These are phyloP conservation scores for Talaromyces atroroseus DNA, from an alignment of 2,329 filamentous ascomycete species.

Conservation along the genomic window DNA sequence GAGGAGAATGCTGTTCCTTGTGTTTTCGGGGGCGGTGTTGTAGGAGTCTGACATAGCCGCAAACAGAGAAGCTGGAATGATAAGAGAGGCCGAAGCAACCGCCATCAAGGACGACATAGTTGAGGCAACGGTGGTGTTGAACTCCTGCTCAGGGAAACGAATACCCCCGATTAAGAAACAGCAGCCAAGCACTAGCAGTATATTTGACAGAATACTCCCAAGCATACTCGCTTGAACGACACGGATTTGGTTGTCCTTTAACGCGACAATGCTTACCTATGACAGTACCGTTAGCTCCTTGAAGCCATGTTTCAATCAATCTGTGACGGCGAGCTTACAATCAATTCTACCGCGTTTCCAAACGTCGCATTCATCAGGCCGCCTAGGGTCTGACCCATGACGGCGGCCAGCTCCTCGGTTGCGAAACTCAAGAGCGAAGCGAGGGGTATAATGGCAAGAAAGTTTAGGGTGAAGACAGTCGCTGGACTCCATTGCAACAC, in stretches of 20 bases:
- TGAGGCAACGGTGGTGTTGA: conserved; percentile 47
- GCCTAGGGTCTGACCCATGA: conserved; percentile 57
- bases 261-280: conserved; percentile 85
- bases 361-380: conserved; percentile 62
- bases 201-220: conserved; percentile 89
- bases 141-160: conserved; percentile 61
- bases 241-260: conserved; percentile 78
- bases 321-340: conserved; percentile 52
- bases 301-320: not conserved
- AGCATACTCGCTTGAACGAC: conserved; percentile 99
- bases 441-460: conserved; percentile 59
- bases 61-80: conserved; percentile 72
- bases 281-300: conserved; percentile 26
- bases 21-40: conserved; percentile 27
- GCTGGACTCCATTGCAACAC: conserved; percentile 53
- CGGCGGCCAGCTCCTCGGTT: conserved; percentile 57
- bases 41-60: conserved; percentile 50
- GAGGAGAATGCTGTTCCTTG: conserved; percentile 56
- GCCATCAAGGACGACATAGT: conserved; percentile 65
- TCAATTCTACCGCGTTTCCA: conserved; percentile 61
- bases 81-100: conserved; percentile 68
- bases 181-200: conserved; percentile 78
- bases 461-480: conserved; percentile 58
- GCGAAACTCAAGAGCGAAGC: conserved; percentile 59
- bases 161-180: conserved; percentile 73